Evolutionary conservation across 2,329 filamentous ascomycete species (phyloP).

Genomic region (Colletotrichum sp.): DNA sequence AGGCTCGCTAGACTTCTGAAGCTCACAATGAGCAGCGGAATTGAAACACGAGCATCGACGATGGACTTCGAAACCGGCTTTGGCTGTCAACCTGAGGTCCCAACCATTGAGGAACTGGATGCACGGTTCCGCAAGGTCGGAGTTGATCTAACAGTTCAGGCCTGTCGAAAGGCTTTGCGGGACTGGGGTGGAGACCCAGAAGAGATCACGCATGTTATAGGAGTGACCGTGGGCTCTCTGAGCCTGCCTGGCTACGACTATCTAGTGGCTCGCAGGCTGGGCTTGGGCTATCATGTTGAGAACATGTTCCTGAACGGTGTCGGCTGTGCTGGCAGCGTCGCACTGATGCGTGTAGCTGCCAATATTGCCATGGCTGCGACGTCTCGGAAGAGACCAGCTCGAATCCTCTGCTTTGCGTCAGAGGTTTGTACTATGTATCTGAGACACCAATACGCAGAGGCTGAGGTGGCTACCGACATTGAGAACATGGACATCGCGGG

Average conservation of each 20-base stretch:
- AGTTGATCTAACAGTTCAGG: constrained; percentile 30
- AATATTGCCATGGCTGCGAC: constrained; percentile 21
- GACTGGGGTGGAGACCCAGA: constrained; percentile 27
- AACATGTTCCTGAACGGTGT: constrained; percentile 38
- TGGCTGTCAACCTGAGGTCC: neutral
- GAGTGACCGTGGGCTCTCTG: constrained; percentile 38
- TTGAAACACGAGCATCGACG: neutral
- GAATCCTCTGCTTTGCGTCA: constrained; percentile 27
- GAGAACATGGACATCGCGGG: constrained; percentile 25
- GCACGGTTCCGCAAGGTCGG: constrained; percentile 30
- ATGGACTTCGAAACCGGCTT: neutral
- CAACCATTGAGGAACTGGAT: constrained; percentile 29
- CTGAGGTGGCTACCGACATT: constrained; percentile 18
- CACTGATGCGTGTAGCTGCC: constrained; percentile 27
- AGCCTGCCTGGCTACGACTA: constrained; percentile 41
- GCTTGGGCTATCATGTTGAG: constrained; percentile 31
- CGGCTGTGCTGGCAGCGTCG: constrained; percentile 41
- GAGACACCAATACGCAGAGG: constrained; percentile 23
- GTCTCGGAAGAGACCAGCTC: constrained; percentile 21
- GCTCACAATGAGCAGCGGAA: neutral
- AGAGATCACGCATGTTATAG: constrained; percentile 39
- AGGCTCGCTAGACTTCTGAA: neutral
- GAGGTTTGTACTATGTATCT: constrained; percentile 24
- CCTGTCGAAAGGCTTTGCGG: constrained; percentile 33
- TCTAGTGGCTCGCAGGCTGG: constrained; percentile 34